These are phyloP conservation scores for Penicillium psychrosexuale DNA, from an alignment of 2,329 filamentous ascomycete species.

Conservation along the genomic window DNA sequence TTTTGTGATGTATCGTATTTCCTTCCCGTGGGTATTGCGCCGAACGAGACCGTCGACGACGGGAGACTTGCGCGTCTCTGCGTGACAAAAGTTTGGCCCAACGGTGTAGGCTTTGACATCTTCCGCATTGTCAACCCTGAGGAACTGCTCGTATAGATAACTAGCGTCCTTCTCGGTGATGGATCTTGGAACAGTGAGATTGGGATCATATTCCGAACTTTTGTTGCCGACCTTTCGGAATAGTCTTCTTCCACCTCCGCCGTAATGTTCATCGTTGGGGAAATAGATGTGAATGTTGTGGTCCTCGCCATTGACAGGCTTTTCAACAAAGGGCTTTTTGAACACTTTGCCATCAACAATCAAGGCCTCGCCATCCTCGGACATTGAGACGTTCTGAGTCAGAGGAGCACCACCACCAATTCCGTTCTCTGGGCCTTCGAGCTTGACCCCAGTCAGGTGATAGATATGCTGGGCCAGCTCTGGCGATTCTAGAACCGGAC, in stretches of 20 bases:
- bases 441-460: conserved; percentile 71
- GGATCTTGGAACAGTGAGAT: conserved; percentile 71
- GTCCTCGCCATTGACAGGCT: conserved; percentile 96
- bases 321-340: conserved; percentile 95
- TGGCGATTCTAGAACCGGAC: conserved; percentile 71
- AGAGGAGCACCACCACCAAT: conserved; percentile 56
- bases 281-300: conserved; percentile 99
- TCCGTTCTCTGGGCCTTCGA: conserved; percentile 69
- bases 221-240: conserved; percentile 99
- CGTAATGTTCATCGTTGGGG: conserved; percentile 67
- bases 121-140: conserved; percentile 93
- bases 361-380: conserved; percentile 86
- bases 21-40: conserved; percentile 95
- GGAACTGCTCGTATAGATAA: conserved; percentile 96
- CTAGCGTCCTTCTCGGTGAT: conserved; percentile 78
- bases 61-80: conserved; percentile 93
- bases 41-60: conserved; percentile 95
- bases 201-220: conserved; percentile 87
- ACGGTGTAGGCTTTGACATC: conserved; percentile 99
- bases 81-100: conserved; percentile 87
- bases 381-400: conserved; percentile 71
- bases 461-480: conserved; percentile 79
- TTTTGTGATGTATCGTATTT: conserved; percentile 89
- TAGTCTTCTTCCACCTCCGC: conserved; percentile 83
- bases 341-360: conserved; percentile 79